Evolutionary conservation across 805 yeast species (phyloP).

Genomic region (Tetrapisispora pingtungensis): DNA sequence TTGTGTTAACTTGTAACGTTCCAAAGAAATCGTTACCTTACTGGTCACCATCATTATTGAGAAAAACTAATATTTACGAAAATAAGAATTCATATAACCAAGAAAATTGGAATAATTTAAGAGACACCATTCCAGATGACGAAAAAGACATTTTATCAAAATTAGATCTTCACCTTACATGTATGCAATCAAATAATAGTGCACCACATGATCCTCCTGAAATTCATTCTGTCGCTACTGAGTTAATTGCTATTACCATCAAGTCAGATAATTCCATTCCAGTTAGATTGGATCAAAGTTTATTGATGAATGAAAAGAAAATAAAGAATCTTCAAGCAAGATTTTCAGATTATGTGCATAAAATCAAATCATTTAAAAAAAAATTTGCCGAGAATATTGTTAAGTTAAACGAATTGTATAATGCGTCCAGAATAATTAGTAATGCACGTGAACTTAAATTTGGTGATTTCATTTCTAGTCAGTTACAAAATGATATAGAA

Average conservation of each 20-base stretch:
- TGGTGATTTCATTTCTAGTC: constrained; percentile 22
- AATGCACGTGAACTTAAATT: constrained; percentile 20
- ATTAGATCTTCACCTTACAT: constrained; percentile 25
- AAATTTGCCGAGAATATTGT: constrained; percentile 16
- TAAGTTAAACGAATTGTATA: constrained; percentile 22
- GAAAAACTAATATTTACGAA: constrained; percentile 30
- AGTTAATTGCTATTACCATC: constrained; percentile 28
- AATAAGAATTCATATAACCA: constrained; percentile 27
- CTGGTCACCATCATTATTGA: constrained; percentile 30
- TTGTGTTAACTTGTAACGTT: constrained; percentile 22
- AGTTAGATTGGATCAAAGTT: constrained; percentile 30
- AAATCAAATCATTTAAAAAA: constrained; percentile 8
- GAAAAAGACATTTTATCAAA: constrained; percentile 16
- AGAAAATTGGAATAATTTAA: constrained; percentile 28
- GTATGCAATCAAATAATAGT: constrained; percentile 27
- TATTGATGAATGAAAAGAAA: constrained; percentile 20
- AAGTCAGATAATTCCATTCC: constrained; percentile 34
- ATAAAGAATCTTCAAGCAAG: constrained; percentile 16
- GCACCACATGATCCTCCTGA: constrained; percentile 25
- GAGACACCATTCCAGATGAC: constrained; percentile 19
- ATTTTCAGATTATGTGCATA: constrained; percentile 13
- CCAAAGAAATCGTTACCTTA: constrained; percentile 32
- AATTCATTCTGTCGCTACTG: constrained; percentile 23
- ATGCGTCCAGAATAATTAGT: constrained; percentile 10
- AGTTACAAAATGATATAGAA: constrained; percentile 24